A percentile compares a stretch with the other conserved stretches of the same genome.
These are phyloP conservation scores for Amborella trichopoda DNA, from an alignment of 164 flowering plant genomes.

Conservation along the genomic window DNA sequence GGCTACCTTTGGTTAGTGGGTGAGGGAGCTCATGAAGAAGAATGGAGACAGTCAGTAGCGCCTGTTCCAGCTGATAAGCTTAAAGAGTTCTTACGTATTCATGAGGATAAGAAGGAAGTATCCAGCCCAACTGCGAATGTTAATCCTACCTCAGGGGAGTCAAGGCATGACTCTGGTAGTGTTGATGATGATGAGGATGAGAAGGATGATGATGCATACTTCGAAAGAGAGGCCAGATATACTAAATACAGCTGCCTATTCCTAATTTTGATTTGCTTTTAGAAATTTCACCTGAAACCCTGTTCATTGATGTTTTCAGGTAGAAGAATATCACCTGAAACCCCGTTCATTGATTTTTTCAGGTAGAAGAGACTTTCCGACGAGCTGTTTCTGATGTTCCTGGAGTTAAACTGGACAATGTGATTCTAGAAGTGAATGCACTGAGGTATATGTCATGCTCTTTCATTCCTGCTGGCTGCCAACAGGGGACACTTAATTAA, in stretches of 20 bases:
- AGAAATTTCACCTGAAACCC: not conserved
- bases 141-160: constrained; percentile 57
- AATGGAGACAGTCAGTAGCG: constrained; percentile 93
- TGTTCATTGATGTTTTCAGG: not conserved
- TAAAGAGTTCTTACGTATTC: constrained; percentile 19
- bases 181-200: constrained; percentile 43
- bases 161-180: constrained; percentile 28
- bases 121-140: constrained; percentile 26
- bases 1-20: constrained; percentile 75
- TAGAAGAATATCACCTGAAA: too few species aligned
- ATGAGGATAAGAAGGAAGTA: constrained; percentile 39
- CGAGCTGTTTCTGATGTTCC: constrained; percentile 67
- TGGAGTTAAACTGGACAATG: constrained; percentile 44
- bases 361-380: constrained; percentile 90
- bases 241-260: not conserved
- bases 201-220: constrained; percentile 35
- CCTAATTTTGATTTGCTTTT: not conserved
- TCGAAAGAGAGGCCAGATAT: constrained; percentile 77
- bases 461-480: too few species aligned
- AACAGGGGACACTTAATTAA: too few species aligned
- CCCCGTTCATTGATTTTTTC: constrained; percentile 7
- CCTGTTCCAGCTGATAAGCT: constrained; percentile 76
- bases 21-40: constrained; percentile 81
- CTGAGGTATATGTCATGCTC: constrained; percentile 39
- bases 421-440: constrained; percentile 77